These are phyloP conservation scores for Polygonum aviculare DNA, from an alignment of 148 eudicot genomes.

Conservation along the genomic window DNA sequence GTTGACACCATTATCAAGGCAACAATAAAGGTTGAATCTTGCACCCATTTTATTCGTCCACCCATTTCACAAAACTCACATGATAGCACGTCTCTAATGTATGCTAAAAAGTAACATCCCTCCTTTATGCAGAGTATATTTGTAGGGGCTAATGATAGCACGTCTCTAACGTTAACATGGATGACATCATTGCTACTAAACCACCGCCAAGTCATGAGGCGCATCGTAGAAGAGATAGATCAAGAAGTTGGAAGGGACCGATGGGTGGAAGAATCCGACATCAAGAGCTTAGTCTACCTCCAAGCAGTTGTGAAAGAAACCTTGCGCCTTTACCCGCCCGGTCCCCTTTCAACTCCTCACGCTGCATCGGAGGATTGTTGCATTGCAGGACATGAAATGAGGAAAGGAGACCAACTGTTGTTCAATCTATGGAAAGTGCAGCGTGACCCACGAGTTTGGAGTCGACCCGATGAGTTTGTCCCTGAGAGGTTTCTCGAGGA, in stretches of 20 bases:
- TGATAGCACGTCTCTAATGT: too few species aligned
- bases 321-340: slow-evolving; percentile 21
- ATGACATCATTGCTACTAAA: slow-evolving; percentile 11
- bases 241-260: slow-evolving; percentile 17
- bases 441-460: slow-evolving; percentile 28
- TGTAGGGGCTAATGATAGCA: slow-evolving; percentile 18
- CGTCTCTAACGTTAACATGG: slow-evolving; percentile 15
- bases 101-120: too few species aligned
- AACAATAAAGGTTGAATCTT: slow-evolving; percentile 12
- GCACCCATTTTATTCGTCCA: background rate
- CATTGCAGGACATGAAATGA: slow-evolving; percentile 16
- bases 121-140: slow-evolving; percentile 13
- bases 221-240: slow-evolving; percentile 19
- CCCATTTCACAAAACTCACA: too few species aligned
- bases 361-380: slow-evolving; percentile 19
- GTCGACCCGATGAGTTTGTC: slow-evolving; percentile 17
- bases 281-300: slow-evolving; percentile 16
- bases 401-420: slow-evolving; percentile 16
- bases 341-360: slow-evolving; percentile 16
- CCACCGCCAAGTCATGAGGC: slow-evolving; percentile 11
- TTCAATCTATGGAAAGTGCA: slow-evolving; percentile 27
- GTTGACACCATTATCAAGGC: slow-evolving; percentile 16
- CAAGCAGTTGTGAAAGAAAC: slow-evolving; percentile 24
- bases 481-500: slow-evolving; percentile 27
- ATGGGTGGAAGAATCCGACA: slow-evolving; percentile 25